Conservation (phyloP, 208 protist genomes). For the Sergeia podlipaevii region DNA sequence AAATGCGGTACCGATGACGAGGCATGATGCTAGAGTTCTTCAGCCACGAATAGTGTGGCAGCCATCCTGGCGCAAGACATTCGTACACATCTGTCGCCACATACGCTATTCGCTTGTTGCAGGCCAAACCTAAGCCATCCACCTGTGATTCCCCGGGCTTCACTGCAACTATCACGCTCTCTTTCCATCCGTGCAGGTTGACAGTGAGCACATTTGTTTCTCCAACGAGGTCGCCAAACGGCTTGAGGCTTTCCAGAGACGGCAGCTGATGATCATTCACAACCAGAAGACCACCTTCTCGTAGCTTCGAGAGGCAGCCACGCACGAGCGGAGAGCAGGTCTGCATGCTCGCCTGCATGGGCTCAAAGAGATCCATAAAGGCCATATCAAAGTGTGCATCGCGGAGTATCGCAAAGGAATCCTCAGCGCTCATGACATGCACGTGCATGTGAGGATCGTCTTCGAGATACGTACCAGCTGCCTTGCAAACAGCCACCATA, state of each 20-base stretch:
- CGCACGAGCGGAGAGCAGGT: constrained; percentile 26
- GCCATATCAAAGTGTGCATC: constrained; percentile 37
- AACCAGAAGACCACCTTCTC: constrained; percentile 46
- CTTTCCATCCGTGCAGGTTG: constrained; percentile 74
- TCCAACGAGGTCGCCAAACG: constrained; percentile 40
- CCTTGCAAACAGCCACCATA: constrained; percentile 42
- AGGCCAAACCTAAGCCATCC: constrained; percentile 12
- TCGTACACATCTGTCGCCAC: constrained; percentile 31
- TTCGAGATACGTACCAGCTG: constrained; percentile 22
- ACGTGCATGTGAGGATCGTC: constrained; percentile 35
- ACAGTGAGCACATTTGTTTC: constrained; percentile 58
- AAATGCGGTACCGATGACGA: constrained; percentile 15
- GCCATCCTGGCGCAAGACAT: constrained; percentile 23
- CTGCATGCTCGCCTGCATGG: constrained; percentile 47
- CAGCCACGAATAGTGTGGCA: constrained; percentile 39
- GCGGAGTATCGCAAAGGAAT: constrained; percentile 13
- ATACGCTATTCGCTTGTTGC: constrained; percentile 15
- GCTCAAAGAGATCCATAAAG: constrained; percentile 84
- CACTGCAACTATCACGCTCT: constrained; percentile 62
- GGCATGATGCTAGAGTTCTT: constrained; percentile 7
- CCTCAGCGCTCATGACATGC: constrained; percentile 20
- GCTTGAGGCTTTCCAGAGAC: constrained; percentile 19
- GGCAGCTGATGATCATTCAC: constrained; percentile 77
- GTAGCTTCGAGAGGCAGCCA: constrained; percentile 30
- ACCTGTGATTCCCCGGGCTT: constrained; percentile 20